Evolutionary conservation across 805 yeast genomes (phyloP).

Genomic region (Metschnikowia lachancei): DNA sequence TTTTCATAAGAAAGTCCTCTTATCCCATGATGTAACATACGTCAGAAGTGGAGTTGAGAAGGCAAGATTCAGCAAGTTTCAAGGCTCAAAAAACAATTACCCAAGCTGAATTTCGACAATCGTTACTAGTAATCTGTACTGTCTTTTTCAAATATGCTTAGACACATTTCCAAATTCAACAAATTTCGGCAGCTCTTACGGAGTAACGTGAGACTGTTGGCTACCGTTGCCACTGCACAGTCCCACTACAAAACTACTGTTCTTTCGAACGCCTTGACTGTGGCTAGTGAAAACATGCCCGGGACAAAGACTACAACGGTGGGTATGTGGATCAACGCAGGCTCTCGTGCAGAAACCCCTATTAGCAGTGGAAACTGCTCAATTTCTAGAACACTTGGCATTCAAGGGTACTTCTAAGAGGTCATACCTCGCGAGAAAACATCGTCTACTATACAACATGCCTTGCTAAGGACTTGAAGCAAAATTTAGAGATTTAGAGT

Average conservation of each 20-base stretch:
- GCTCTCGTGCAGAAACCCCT: slow-evolving; percentile 91
- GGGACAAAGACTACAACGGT: slow-evolving; percentile 92
- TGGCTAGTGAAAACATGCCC: slow-evolving; percentile 87
- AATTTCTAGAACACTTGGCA: slow-evolving; percentile 92
- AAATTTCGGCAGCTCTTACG: background rate
- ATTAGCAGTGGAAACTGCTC: slow-evolving; percentile 92
- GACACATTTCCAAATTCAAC: slow-evolving; percentile 1
- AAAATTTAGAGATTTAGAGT: slow-evolving; percentile 80
- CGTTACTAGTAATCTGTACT: background rate
- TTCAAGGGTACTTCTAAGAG: slow-evolving; percentile 89
- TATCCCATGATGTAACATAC: too few species aligned
- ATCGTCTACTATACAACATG: slow-evolving; percentile 96
- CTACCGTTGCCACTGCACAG: slow-evolving; percentile 8
- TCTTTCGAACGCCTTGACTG: slow-evolving; percentile 85
- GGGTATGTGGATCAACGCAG: slow-evolving; percentile 98
- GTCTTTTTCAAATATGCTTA: slow-evolving; percentile 6
- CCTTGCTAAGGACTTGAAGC: slow-evolving; percentile 72
- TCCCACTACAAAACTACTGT: slow-evolving; percentile 56
- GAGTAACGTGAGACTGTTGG: slow-evolving; percentile 5
- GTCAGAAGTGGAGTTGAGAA: too few species aligned
- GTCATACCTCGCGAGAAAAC: slow-evolving; percentile 92
- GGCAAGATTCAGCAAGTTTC: too few species aligned
- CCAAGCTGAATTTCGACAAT: too few species aligned
- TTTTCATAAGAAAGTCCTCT: too few species aligned
- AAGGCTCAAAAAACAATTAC: too few species aligned